These are phyloP conservation scores for Hymenoscyphus occultus DNA, from an alignment of 2,329 filamentous ascomycete genomes.

Conservation along the genomic window DNA sequence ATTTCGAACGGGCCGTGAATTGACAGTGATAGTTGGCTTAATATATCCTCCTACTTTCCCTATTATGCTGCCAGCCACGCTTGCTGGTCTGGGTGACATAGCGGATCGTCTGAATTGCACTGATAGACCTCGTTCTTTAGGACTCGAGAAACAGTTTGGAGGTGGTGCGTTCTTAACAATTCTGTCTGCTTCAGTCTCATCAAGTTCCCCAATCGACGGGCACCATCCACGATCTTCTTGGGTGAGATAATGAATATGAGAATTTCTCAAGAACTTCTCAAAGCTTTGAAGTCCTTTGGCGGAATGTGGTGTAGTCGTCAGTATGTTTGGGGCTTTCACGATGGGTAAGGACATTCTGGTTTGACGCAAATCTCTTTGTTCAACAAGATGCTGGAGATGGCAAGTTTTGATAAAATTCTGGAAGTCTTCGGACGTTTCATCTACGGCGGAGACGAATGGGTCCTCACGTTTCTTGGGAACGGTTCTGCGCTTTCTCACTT, in stretches of 20 bases:
- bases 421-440: conserved; percentile 6
- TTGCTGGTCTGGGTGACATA: not conserved
- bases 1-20: not conserved
- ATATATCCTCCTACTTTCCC: conserved; percentile 19
- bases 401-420: conserved; percentile 4
- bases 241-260: not conserved
- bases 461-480: not conserved
- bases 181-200: not conserved
- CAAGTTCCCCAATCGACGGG: not conserved
- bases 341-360: not conserved
- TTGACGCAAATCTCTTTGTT: conserved; percentile 11
- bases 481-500: not conserved
- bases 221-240: not conserved
- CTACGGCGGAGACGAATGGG: not conserved
- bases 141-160: not conserved
- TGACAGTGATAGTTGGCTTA: conserved; percentile 11
- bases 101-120: not conserved
- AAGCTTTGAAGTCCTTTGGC: not conserved
- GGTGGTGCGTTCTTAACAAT: not conserved
- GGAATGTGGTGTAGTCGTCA: not conserved
- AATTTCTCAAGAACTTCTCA: not conserved
- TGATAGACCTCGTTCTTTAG: not conserved
- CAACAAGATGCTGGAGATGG: conserved; percentile 1
- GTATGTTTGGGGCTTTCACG: not conserved
- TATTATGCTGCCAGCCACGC: conserved; percentile 11